Conservation (phyloP, 2,329 filamentous ascomycete genomes). For the Sclerotiophoma versabilis region DNA sequence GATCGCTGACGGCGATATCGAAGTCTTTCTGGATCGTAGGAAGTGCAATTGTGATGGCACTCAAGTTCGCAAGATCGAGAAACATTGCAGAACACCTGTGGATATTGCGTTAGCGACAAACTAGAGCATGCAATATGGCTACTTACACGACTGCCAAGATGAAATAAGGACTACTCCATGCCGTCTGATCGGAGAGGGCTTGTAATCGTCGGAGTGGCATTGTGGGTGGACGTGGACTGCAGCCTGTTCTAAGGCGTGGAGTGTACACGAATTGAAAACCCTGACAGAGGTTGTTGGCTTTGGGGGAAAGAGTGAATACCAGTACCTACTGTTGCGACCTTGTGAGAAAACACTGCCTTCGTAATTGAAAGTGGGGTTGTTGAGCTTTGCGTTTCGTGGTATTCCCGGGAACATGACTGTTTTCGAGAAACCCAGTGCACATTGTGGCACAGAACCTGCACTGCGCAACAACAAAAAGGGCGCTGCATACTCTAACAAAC, state of each 20-base stretch:
- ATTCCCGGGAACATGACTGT: too few species aligned
- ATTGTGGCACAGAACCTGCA: too few species aligned
- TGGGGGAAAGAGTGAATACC: too few species aligned
- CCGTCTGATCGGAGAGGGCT: not conserved
- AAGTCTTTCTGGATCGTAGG: not conserved
- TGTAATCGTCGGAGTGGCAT: not conserved
- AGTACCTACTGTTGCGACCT: too few species aligned
- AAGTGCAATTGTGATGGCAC: slow-evolving; percentile 1
- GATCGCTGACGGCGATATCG: not conserved
- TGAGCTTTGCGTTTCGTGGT: too few species aligned
- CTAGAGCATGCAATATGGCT: not conserved
- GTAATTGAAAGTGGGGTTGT: too few species aligned
- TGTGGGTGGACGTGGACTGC: not conserved
- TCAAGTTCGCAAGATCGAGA: not conserved
- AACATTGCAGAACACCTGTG: not conserved
- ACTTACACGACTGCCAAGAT: not conserved
- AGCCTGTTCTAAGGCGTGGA: not conserved
- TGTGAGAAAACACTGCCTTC: too few species aligned
- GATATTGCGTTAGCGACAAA: not conserved
- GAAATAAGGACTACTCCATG: not conserved
- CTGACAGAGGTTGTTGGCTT: not conserved
- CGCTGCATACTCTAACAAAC: too few species aligned
- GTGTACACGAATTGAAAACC: not conserved
- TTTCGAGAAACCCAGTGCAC: too few species aligned
- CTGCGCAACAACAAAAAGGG: too few species aligned